Conservation (phyloP, 345 rosid genomes). For the sweet orange (Citrus sinensis) region DVS_A1.0 CM039164.1:21311501-21312000, state of each 20-base stretch:
- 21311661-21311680: not conserved
- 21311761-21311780: not conserved
- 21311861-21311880: not conserved
- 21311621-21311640: not conserved
- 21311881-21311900: too few relatives aligned
- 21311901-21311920: too few relatives aligned
- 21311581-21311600: not conserved
- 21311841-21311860: not conserved
- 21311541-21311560: not conserved
- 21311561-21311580: not conserved
- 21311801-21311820: not conserved
- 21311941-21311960: too few relatives aligned
- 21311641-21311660: not conserved
- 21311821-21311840: not conserved
- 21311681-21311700: not conserved
- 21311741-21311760: not conserved
- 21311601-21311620: not conserved
- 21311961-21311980: too few relatives aligned
- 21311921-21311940: too few relatives aligned
- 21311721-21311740: not conserved
- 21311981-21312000: too few relatives aligned
- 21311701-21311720: not conserved
- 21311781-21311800: not conserved
- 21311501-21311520: not conserved
- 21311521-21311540: not conserved